Base-by-base conservation (phyloP, 331 rosid species). In the Spiraea crenata region DNA sequence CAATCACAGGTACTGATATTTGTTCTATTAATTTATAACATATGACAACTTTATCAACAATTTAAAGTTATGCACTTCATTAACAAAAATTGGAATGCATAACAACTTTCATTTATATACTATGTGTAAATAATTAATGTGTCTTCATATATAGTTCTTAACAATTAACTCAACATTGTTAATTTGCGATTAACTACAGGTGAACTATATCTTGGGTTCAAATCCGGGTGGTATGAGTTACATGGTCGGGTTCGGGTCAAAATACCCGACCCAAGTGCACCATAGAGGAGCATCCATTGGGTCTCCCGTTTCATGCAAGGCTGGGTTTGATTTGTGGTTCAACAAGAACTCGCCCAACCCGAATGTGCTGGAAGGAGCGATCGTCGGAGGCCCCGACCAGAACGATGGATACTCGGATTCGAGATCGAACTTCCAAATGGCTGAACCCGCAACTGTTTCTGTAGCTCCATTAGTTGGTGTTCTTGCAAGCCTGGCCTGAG, bases 281-380 rank as follows among this genome's bases (percentile, higher is more conserved):
- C 97, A 89, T 19, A 89, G 96, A 76, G 96, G 65, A 73, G 85
- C 91, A 13, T 91, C 97, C 20, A 91, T 86, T 46, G 71, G 73
- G 9, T 87, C 72, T 2, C 77, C 73, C 4, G 77, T 87, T 15
- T 25, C 81, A 6, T 89, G 93, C 66, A 3, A 85, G 62, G 93
- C 70, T 0, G 96, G 93, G 0, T 87, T 39, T 49, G 57, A 56
- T 0, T 9, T 9, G 0, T 89, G 90, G 90, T 92, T 63, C 66
- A 10, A 81, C 45, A 78, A 40, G 5, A 46, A 76, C 14, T 72
- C 55, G 17, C 84, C 90, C 2, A 85, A 89, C 52, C 96, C 97
- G 5, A 87, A 92, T 69, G 74, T 81, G 4, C 34, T 85, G 34
- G 83, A 62, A 1, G 96, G 93, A 16, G 97, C 88, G 5, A 10